Percentiles rank a stretch among this genome's conserved stretches.
Evolutionary conservation across 2,329 filamentous ascomycete species (phyloP).

Genomic region (Pseudofabraea citricarpa): DNA sequence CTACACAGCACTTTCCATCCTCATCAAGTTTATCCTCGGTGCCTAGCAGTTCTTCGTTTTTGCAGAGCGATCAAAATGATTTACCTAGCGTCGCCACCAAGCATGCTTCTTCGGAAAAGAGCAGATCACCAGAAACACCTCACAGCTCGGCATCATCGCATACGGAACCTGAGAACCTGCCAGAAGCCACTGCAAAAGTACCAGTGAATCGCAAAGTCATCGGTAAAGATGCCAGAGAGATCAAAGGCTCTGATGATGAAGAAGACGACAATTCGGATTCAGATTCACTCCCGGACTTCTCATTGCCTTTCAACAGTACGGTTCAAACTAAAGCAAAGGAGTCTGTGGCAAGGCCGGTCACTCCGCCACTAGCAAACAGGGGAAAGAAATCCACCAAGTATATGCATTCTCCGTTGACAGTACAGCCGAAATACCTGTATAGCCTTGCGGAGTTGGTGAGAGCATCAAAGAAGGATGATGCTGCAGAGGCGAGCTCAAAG

Average conservation of each 20-base stretch:
- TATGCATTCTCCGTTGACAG: slow-evolving; percentile 42
- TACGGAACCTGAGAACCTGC: too few relatives aligned
- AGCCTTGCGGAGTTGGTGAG: slow-evolving; percentile 58
- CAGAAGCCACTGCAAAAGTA: background rate
- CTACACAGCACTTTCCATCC: background rate
- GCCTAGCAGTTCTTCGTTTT: background rate
- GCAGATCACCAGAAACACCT: too few relatives aligned
- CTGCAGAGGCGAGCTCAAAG: slow-evolving; percentile 50
- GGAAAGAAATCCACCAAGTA: slow-evolving; percentile 7
- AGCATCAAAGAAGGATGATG: slow-evolving; percentile 54
- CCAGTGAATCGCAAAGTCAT: too few relatives aligned
- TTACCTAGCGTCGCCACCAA: too few relatives aligned
- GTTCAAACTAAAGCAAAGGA: slow-evolving; percentile 6
- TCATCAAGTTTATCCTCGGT: background rate
- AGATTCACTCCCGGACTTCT: slow-evolving; percentile 1
- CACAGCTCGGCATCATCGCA: too few relatives aligned
- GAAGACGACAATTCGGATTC: slow-evolving; percentile 1
- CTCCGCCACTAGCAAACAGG: slow-evolving; percentile 9
- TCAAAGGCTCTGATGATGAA: slow-evolving; percentile 5
- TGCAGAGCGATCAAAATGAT: background rate
- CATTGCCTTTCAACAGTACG: slow-evolving; percentile 2
- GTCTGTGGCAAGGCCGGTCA: slow-evolving; percentile 9
- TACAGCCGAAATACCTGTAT: slow-evolving; percentile 54
- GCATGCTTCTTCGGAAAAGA: too few relatives aligned
- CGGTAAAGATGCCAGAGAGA: background rate